phyloP scores from a whole-genome alignment of 345 rosid species.

The Salix purpurea region DNA sequence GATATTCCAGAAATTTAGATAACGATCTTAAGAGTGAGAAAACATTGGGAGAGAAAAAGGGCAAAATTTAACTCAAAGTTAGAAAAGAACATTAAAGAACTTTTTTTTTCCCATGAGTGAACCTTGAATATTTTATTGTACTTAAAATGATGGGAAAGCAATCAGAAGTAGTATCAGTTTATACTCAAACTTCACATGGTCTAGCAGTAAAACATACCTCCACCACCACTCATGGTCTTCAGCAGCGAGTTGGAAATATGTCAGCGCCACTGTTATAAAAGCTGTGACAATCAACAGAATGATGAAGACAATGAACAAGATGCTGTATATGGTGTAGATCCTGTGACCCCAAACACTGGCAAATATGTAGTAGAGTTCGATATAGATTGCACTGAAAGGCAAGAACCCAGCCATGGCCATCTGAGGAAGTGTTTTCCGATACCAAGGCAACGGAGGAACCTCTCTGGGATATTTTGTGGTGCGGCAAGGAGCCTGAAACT shows the following conservation, averaged over 20 bases:
- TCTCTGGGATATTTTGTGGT: constrained; percentile 34
- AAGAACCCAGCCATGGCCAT: constrained; percentile 37
- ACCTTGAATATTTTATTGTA: not conserved
- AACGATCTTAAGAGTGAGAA: not conserved
- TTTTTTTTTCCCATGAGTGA: not conserved
- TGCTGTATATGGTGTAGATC: constrained; percentile 82
- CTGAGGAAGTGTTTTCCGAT: constrained; percentile 27
- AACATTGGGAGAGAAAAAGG: not conserved
- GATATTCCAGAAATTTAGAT: not conserved
- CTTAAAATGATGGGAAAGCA: not conserved
- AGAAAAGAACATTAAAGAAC: not conserved
- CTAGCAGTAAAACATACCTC: constrained; percentile 41
- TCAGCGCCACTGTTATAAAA: constrained; percentile 81
- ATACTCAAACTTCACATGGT: not conserved
- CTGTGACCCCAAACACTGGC: constrained; percentile 92
- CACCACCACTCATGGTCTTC: constrained; percentile 96
- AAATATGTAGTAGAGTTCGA: constrained; percentile 81
- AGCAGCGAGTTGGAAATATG: constrained; percentile 93
- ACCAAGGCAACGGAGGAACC: constrained; percentile 32
- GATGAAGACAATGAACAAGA: constrained; percentile 73
- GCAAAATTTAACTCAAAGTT: not conserved
- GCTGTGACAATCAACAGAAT: constrained; percentile 85
- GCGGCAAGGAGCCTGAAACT: constrained; percentile 32
- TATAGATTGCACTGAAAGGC: constrained; percentile 81
- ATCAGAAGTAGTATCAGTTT: not conserved